Evolutionary conservation across 2,329 filamentous ascomycete species (phyloP).

Genomic region (Verticillium albo-atrum): DNA sequence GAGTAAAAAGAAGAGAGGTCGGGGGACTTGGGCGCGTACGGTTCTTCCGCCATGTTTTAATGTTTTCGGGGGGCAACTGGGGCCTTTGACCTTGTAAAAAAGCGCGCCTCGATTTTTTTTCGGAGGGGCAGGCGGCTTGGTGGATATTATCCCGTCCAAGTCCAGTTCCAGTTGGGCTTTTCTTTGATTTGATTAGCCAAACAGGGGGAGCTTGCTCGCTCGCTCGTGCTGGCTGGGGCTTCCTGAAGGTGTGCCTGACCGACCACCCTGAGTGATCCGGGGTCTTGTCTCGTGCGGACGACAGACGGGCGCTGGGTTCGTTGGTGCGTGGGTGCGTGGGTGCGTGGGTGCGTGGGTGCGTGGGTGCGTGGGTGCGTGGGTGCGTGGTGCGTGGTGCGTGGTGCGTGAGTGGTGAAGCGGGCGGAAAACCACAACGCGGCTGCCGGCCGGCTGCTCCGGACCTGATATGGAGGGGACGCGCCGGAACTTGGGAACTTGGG

Average conservation of each 20-base stretch:
- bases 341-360: too few species aligned
- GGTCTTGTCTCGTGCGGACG: neutral
- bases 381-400: too few species aligned
- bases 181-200: neutral
- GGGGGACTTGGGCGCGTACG: constrained; percentile 54
- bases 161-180: neutral
- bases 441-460: neutral
- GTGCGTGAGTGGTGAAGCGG: neutral
- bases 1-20: constrained; percentile 54
- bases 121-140: neutral
- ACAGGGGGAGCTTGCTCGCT: neutral
- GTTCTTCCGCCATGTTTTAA: constrained; percentile 44
- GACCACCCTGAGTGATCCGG: neutral
- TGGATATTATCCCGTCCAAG: neutral
- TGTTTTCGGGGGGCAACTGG: neutral
- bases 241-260: neutral
- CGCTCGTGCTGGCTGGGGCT: neutral
- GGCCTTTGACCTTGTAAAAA: neutral
- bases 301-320: neutral
- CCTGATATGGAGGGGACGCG: neutral
- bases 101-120: neutral
- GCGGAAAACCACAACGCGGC: neutral
- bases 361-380: too few species aligned
- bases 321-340: neutral
- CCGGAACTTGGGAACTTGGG: too few species aligned